These are phyloP conservation scores for Sporopachydermia lactativora DNA, from an alignment of 805 yeast genomes.

Conservation along the genomic window DNA sequence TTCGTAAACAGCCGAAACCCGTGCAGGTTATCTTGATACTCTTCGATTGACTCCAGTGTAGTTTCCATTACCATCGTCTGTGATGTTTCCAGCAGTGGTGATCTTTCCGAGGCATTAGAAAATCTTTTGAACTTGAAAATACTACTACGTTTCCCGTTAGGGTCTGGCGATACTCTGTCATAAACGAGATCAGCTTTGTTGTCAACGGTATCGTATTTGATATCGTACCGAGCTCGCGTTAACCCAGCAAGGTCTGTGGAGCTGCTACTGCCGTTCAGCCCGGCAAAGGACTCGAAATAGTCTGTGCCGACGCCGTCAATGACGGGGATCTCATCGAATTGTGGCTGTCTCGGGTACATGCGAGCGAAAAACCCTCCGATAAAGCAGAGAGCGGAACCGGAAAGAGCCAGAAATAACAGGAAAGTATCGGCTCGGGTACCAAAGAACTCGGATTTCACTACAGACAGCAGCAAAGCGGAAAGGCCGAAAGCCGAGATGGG, in stretches of 20 bases:
- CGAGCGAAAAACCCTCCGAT: conserved; percentile 31
- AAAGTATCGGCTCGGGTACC: conserved; percentile 39
- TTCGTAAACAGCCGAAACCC: conserved; percentile 14
- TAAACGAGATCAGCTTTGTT: background rate
- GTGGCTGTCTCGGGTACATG: background rate
- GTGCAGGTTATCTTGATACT: conserved; percentile 3
- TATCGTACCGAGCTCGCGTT: background rate
- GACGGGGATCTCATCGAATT: background rate
- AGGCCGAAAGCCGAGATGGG: conserved; percentile 61
- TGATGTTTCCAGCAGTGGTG: background rate
- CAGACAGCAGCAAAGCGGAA: conserved; percentile 52
- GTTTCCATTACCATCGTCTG: conserved; percentile 1
- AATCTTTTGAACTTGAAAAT: background rate
- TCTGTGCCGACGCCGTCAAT: background rate
- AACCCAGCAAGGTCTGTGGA: background rate
- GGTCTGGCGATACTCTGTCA: background rate
- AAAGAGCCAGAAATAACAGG: conserved; percentile 37
- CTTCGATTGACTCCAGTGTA: background rate
- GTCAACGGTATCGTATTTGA: background rate
- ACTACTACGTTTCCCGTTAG: background rate
- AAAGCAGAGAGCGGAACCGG: conserved; percentile 34
- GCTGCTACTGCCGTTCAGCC: background rate
- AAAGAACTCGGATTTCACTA: conserved; percentile 39
- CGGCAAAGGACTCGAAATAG: background rate
- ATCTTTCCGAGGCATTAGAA: background rate